phyloP scores from a whole-genome alignment of 345 rosid genomes.

The Moringa oleifera region DNA sequence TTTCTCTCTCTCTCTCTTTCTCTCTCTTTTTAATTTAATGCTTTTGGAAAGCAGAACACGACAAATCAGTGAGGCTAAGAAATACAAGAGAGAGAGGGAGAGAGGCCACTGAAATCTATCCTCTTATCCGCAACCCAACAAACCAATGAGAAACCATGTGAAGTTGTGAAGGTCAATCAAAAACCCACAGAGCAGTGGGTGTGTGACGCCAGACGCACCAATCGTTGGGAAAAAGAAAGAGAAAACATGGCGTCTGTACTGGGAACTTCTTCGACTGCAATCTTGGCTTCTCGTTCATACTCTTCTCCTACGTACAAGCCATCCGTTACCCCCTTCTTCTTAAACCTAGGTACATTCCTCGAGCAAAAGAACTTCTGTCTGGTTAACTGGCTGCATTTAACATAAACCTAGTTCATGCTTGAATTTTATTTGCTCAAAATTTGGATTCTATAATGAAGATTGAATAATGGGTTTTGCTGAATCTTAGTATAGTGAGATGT shows the following conservation, averaged over 20 bases:
- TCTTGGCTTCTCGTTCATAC: conserved; percentile 50
- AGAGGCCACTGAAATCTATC: conserved; percentile 33
- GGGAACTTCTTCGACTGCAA: conserved; percentile 51
- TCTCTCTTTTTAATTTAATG: background rate
- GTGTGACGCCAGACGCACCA: conserved; percentile 4
- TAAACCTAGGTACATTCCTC: background rate
- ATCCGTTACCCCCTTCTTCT: conserved; percentile 23
- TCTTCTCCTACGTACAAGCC: conserved; percentile 41
- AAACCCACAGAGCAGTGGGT: conserved; percentile 9
- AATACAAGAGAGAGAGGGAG: conserved; percentile 8
- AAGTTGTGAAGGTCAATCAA: conserved; percentile 15
- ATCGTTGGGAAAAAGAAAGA: background rate
- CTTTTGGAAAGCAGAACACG: background rate
- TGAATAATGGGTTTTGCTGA: too few species aligned
- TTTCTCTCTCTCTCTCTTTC: background rate
- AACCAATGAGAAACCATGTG: conserved; percentile 22
- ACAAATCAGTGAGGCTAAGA: background rate
- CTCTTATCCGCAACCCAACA: conserved; percentile 51
- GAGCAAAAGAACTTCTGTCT: too few species aligned
- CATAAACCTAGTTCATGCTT: too few species aligned
- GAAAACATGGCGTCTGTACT: conserved; percentile 63
- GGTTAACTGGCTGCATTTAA: too few species aligned
- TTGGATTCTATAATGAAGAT: too few species aligned
- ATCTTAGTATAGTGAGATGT: too few species aligned
- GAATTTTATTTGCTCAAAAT: too few species aligned